Evolutionary conservation across 2,329 filamentous ascomycete genomes (phyloP).

Genomic region (Colletotrichum sp.): DNA sequence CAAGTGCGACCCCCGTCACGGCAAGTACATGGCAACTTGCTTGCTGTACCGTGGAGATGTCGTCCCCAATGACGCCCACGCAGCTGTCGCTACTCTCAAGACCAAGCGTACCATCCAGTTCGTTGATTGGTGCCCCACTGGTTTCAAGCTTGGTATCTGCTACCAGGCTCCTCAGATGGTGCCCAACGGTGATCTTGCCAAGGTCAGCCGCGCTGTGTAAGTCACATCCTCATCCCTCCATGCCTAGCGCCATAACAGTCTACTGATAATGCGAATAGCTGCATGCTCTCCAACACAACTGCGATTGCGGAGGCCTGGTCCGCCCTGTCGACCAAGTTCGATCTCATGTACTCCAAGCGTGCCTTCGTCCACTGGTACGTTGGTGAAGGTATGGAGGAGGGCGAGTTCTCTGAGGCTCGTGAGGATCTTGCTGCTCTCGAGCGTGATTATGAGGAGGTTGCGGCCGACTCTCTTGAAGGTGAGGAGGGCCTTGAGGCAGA

Average conservation of each 20-base stretch:
- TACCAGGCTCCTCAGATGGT: conserved; percentile 97
- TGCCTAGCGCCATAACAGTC: background rate
- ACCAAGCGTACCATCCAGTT: conserved; percentile 99
- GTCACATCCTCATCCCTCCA: conserved; percentile 42
- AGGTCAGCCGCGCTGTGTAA: conserved; percentile 98
- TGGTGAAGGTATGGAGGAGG: conserved; percentile 99
- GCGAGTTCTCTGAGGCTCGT: conserved; percentile 98
- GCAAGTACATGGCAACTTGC: conserved; percentile 99
- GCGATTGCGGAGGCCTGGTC: conserved; percentile 99
- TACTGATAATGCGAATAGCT: conserved; percentile 53
- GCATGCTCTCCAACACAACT: conserved; percentile 99
- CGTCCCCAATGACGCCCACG: conserved; percentile 93
- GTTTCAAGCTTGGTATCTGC: conserved; percentile 99
- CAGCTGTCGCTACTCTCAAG: conserved; percentile 93
- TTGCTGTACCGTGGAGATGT: conserved; percentile 98
- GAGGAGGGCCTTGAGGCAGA: conserved; percentile 87
- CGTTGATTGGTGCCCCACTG: conserved; percentile 99
- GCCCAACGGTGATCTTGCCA: conserved; percentile 95
- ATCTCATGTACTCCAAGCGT: conserved; percentile 99
- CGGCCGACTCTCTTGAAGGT: conserved; percentile 88
- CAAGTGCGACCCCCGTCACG: conserved; percentile 97
- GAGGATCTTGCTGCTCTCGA: conserved; percentile 98
- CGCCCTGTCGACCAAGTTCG: conserved; percentile 96
- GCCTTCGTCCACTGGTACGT: conserved; percentile 99
- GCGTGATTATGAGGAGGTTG: conserved; percentile 98